A percentile compares a stretch with the other conserved stretches of the same genome.
phyloP scores from a whole-genome alignment of 345 rosid genomes.

The Citropsis articulata region DNA sequence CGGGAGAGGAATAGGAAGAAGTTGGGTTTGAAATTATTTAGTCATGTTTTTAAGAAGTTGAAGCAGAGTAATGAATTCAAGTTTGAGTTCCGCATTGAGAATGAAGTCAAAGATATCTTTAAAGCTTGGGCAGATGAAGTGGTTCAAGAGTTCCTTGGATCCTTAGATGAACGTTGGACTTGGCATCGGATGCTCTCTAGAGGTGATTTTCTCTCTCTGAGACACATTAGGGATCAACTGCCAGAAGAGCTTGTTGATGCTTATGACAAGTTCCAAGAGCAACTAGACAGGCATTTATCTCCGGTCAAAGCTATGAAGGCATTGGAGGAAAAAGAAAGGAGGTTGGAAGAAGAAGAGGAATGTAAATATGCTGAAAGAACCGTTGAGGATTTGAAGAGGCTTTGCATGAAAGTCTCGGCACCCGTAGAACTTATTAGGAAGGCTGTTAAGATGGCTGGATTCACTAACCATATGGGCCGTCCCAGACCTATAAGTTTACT shows the following conservation, averaged over 20 bases:
- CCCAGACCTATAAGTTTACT: slow-evolving; percentile 78
- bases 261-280: slow-evolving; percentile 76
- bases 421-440: slow-evolving; percentile 80
- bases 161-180: slow-evolving; percentile 67
- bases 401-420: slow-evolving; percentile 75
- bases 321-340: slow-evolving; percentile 67
- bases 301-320: slow-evolving; percentile 55
- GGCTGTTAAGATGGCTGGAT: slow-evolving; percentile 76
- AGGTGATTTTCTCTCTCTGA: slow-evolving; percentile 78
- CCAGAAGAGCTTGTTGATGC: slow-evolving; percentile 74
- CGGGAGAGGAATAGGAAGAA: slow-evolving; percentile 79
- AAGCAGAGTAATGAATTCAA: slow-evolving; percentile 55
- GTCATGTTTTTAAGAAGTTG: slow-evolving; percentile 71
- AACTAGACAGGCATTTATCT: slow-evolving; percentile 70
- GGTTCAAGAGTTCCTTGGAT: slow-evolving; percentile 64
- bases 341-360: slow-evolving; percentile 61
- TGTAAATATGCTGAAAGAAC: slow-evolving; percentile 62
- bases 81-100: slow-evolving; percentile 55
- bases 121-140: slow-evolving; percentile 75
- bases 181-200: slow-evolving; percentile 83
- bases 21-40: slow-evolving; percentile 67
- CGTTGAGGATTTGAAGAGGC: slow-evolving; percentile 68
- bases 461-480: slow-evolving; percentile 89
- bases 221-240: slow-evolving; percentile 71
- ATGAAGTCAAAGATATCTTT: slow-evolving; percentile 62